Evolutionary conservation across 2,329 filamentous ascomycete species (phyloP), one percentile per base, ranked within the genome.

Genomic region (Aspergillus novofumigatus): DNA sequence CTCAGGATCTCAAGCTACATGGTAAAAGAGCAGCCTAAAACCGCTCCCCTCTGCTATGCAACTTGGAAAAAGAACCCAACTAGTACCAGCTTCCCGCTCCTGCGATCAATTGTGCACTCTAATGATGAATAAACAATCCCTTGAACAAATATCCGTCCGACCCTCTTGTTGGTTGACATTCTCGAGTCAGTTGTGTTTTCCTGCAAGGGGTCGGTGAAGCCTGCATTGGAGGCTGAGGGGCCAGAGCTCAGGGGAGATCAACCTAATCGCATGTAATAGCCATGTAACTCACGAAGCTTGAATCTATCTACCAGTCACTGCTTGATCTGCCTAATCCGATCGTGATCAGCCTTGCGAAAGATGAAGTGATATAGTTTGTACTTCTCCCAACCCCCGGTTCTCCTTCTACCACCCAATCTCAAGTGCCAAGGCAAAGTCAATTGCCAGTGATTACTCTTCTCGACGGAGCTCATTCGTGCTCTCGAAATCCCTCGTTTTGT

Each of bases 161-260:
- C 14, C 32, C 32, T 17, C 14, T 38, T 17, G 32, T 17, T 38
- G 21, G 21, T 23, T 45, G 42, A 42, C 57, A 59, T 59, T 59
- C 57, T 57, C 47, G 45, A 32, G 20, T 23, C 17, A 10, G 26
- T n/a, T 25, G 14, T 58, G 26, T 52, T 53, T 38, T 28, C 42
- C 54, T 56, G 54, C 54, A 59, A 59, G 57, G 57, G 57, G 50
- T 23, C 42, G 25, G 14, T 6, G 28, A 29, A 29, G 11, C 32
- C 35, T 28, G 28, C 23, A 44, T 25, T 21, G 21, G 11, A 28
- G 25, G 35, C 21, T 45, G 4, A 45, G 21, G 23, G 11, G 32
- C 32, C 14, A n/a, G 32, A 38, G 32, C 32, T 7, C 32, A 38
- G 32, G 32, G 32, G 14, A 38, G 4, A 38, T 38, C 14, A 17